Evolutionary conservation across 208 protist genomes (phyloP).

Genomic region (Trypanosoma lewisi): DNA sequence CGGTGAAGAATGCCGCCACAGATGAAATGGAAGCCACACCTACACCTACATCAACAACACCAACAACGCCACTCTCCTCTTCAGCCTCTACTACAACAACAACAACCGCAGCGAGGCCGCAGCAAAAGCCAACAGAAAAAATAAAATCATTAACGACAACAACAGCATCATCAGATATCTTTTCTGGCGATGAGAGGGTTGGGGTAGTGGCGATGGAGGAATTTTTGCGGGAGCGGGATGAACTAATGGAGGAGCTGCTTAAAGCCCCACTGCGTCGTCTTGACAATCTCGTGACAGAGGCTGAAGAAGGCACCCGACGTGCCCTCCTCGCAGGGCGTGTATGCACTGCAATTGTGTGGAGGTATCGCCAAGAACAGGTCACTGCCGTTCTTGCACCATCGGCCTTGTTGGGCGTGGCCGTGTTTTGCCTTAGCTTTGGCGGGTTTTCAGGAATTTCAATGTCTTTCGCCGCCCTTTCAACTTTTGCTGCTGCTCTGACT

Average conservation of each 20-base stretch:
- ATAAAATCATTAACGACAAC: not conserved
- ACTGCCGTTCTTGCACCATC: constrained; percentile 14
- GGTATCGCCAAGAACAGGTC: constrained; percentile 35
- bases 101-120: too few relatives aligned
- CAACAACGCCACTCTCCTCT: too few relatives aligned
- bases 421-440: constrained; percentile 21
- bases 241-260: constrained; percentile 57
- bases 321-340: constrained; percentile 54
- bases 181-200: constrained; percentile 1
- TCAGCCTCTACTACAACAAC: not conserved
- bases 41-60: not conserved
- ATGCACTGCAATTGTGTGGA: constrained; percentile 40
- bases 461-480: constrained; percentile 17
- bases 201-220: constrained; percentile 39
- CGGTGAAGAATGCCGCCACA: constrained; percentile 20
- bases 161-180: not conserved
- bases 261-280: constrained; percentile 62
- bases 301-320: constrained; percentile 53
- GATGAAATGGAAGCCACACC: not conserved
- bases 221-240: constrained; percentile 49
- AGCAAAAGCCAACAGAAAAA: too few relatives aligned
- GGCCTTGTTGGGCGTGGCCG: constrained; percentile 15
- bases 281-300: constrained; percentile 77
- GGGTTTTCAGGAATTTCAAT: constrained; percentile 27
- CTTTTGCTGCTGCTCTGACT: constrained; percentile 10